phyloP scores from a whole-genome alignment of 108 stramenopile species.

The Hondaea fermentalgiana region DNA sequence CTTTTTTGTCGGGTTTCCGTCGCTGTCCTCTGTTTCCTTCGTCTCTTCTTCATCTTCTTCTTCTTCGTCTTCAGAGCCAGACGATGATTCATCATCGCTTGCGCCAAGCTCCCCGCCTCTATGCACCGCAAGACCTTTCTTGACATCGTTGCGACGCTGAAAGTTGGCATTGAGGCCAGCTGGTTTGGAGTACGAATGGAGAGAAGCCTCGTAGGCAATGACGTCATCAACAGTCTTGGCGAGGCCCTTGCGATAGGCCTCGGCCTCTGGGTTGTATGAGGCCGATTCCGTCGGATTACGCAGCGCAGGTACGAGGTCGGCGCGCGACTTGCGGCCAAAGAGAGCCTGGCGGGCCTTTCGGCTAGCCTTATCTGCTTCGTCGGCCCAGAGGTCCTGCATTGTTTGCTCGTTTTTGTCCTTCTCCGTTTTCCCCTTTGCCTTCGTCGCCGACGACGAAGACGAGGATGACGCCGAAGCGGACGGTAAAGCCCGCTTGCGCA shows the following conservation, averaged over 20 bases:
- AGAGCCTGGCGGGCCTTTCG: not conserved
- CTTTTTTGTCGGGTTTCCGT: not conserved
- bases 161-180: not conserved
- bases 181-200: not conserved
- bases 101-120: not conserved
- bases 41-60: not conserved
- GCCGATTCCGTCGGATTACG: not conserved
- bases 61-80: not conserved
- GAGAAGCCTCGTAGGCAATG: not conserved
- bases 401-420: not conserved
- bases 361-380: not conserved
- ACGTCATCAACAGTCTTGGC: not conserved
- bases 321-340: too few species aligned
- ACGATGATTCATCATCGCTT: not conserved
- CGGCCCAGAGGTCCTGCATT: not conserved
- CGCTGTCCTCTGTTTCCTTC: not conserved
- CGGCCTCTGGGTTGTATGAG: constrained; percentile 7
- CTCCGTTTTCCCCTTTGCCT: not conserved
- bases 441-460: too few species aligned
- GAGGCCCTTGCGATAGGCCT: not conserved
- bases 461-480: too few species aligned
- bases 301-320: not conserved
- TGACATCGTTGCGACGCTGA: not conserved
- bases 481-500: too few species aligned
- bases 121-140: too few species aligned